Conservation (phyloP, 768 basidiomycete species). For the Lactarius sp. region DNA sequence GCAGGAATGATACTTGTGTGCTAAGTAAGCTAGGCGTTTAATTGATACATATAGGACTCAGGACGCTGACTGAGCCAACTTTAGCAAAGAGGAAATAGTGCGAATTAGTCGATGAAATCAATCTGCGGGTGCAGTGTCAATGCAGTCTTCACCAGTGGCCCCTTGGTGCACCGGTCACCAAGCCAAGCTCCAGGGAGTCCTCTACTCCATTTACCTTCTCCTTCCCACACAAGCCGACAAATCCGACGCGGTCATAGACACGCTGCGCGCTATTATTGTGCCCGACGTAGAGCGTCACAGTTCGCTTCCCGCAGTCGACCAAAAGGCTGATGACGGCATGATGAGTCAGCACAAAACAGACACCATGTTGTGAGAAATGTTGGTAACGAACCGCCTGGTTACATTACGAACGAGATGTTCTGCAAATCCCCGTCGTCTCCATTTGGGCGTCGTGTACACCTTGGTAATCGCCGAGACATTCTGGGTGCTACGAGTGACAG, state of each 20-base stretch:
- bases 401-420: conserved; percentile 48
- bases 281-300: conserved; percentile 52
- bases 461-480: conserved; percentile 53
- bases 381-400: conserved; percentile 37
- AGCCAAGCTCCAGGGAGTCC: conserved; percentile 51
- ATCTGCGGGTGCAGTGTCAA: background rate
- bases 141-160: conserved; percentile 47
- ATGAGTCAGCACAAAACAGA: conserved; percentile 22
- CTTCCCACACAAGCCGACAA: conserved; percentile 41
- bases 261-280: conserved; percentile 46
- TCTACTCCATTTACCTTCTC: conserved; percentile 40
- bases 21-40: conserved; percentile 7
- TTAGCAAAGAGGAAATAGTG: background rate
- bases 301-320: conserved; percentile 41
- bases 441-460: conserved; percentile 47
- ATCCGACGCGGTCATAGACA: conserved; percentile 53
- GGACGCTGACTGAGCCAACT: conserved; percentile 1
- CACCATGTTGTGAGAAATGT: conserved; percentile 4
- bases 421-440: conserved; percentile 46
- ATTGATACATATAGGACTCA: conserved; percentile 12
- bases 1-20: background rate
- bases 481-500: conserved; percentile 49
- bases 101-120: conserved; percentile 1
- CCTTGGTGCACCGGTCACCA: conserved; percentile 38
- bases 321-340: conserved; percentile 35